Percentiles rank a stretch among this genome's conserved stretches.
These are phyloP conservation scores for Phytophthora idaei DNA, from an alignment of 352 stramenopile genomes.

Conservation along the genomic window DNA sequence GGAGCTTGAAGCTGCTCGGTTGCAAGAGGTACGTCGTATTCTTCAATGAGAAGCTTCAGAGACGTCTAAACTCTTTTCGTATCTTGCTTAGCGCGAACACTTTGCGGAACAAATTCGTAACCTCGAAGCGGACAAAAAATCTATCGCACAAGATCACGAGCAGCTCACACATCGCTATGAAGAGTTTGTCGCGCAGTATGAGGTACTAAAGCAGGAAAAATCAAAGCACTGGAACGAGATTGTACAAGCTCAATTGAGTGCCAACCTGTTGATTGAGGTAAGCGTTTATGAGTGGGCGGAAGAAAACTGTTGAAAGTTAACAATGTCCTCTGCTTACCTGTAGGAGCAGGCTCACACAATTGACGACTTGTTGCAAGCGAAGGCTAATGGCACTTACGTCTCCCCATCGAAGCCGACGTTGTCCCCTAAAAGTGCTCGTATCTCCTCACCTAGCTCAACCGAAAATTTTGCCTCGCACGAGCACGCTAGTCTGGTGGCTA, in stretches of 20 bases:
- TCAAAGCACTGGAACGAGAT: conserved; percentile 77
- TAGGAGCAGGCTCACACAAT: conserved; percentile 82
- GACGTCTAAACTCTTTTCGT: conserved; percentile 4
- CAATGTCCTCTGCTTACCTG: neutral
- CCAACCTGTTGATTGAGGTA: conserved; percentile 81
- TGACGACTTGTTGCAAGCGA: conserved; percentile 66
- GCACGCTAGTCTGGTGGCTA: conserved; percentile 11
- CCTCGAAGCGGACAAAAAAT: conserved; percentile 46
- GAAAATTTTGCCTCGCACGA: conserved; percentile 16
- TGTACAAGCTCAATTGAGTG: conserved; percentile 68
- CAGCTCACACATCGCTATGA: conserved; percentile 49
- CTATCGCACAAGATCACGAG: conserved; percentile 47
- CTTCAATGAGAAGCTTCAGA: neutral
- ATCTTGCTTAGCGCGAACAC: conserved; percentile 37
- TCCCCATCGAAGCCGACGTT: conserved; percentile 39
- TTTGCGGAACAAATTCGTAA: conserved; percentile 38
- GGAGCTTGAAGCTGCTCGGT: conserved; percentile 49
- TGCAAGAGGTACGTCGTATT: conserved; percentile 46
- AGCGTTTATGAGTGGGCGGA: neutral
- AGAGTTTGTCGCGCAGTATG: conserved; percentile 52
- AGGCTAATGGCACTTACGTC: conserved; percentile 39
- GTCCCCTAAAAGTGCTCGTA: conserved; percentile 2
- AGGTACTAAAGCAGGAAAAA: conserved; percentile 65
- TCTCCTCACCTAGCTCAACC: conserved; percentile 8
- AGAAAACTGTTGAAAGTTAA: conserved; percentile 4